Percentiles rank a stretch among this genome's conserved stretches.
phyloP scores from a whole-genome alignment of 116 monocot species.

The Iris pallida region DNA sequence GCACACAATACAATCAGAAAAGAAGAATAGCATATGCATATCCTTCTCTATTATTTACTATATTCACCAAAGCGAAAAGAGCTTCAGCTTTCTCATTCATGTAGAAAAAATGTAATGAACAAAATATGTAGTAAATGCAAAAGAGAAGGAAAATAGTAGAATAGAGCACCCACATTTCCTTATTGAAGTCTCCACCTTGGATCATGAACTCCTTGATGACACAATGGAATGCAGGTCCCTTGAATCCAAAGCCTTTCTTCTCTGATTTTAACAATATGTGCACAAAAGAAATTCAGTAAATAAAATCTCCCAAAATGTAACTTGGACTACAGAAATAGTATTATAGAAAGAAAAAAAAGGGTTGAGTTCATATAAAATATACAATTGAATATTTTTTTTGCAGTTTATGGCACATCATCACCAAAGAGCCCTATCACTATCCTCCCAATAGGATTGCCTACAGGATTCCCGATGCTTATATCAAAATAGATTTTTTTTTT shows the following conservation, averaged over 20 bases:
- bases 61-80: too few relatives aligned
- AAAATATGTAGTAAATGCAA: neutral
- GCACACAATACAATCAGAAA: too few relatives aligned
- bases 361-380: slow-evolving; percentile 1
- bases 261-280: slow-evolving; percentile 35
- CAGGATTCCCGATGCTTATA: slow-evolving; percentile 58
- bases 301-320: neutral
- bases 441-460: slow-evolving; percentile 44
- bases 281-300: neutral
- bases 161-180: slow-evolving; percentile 53
- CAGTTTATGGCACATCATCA: slow-evolving; percentile 73
- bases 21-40: too few relatives aligned
- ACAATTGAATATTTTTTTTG: slow-evolving; percentile 21
- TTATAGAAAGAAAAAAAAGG: neutral
- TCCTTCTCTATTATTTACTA: too few relatives aligned
- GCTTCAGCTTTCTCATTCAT: too few relatives aligned
- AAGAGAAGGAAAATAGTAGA: neutral
- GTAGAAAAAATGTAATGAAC: too few relatives aligned
- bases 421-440: slow-evolving; percentile 65
- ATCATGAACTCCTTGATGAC: slow-evolving; percentile 98
- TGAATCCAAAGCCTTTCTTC: slow-evolving; percentile 92
- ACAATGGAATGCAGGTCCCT: slow-evolving; percentile 83
- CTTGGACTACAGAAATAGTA: neutral
- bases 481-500: slow-evolving; percentile 67
- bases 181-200: slow-evolving; percentile 95